Percentiles rank a stretch among this genome's conserved stretches.
Evolutionary conservation across 805 yeast genomes (phyloP).

Genomic region (Lachancea sp.): DNA sequence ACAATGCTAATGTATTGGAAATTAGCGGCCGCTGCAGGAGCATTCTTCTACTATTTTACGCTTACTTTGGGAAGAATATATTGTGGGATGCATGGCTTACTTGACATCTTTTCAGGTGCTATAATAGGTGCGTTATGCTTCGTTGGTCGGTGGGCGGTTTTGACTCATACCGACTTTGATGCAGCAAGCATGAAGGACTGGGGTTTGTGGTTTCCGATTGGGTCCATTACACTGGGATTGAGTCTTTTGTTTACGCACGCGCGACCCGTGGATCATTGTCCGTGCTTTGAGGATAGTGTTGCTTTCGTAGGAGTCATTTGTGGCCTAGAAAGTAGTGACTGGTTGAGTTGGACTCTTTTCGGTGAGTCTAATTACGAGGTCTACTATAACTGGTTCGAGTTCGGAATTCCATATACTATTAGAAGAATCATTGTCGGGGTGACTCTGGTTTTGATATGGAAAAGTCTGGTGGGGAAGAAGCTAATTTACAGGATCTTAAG

Average conservation of each 20-base stretch:
- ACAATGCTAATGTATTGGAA: constrained; percentile 4
- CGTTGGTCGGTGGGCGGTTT: constrained; percentile 39
- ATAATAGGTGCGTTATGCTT: constrained; percentile 53
- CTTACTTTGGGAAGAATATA: constrained; percentile 77
- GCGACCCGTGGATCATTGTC: constrained; percentile 86
- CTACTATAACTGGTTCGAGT: constrained; percentile 5
- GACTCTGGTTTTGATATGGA: constrained; percentile 61
- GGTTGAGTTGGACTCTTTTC: constrained; percentile 42
- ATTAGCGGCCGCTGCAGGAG: constrained; percentile 6
- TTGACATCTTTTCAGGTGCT: constrained; percentile 66
- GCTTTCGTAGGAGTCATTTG: constrained; percentile 84
- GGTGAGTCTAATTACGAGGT: constrained; percentile 1
- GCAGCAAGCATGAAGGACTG: constrained; percentile 21
- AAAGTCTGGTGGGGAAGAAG: constrained; percentile 58
- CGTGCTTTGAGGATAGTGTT: constrained; percentile 92
- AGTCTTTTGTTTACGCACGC: constrained; percentile 62
- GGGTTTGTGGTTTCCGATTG: constrained; percentile 31
- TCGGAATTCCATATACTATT: constrained; percentile 22
- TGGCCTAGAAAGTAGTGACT: constrained; percentile 65
- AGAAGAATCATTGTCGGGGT: constrained; percentile 60
- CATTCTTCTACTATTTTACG: constrained; percentile 47
- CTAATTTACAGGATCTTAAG: constrained; percentile 45
- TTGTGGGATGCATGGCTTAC: constrained; percentile 96
- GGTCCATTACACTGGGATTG: constrained; percentile 38
- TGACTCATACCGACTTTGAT: constrained; percentile 42